phyloP scores from a whole-genome alignment of 768 basidiomycete species.

The Panus rudis region DNA sequence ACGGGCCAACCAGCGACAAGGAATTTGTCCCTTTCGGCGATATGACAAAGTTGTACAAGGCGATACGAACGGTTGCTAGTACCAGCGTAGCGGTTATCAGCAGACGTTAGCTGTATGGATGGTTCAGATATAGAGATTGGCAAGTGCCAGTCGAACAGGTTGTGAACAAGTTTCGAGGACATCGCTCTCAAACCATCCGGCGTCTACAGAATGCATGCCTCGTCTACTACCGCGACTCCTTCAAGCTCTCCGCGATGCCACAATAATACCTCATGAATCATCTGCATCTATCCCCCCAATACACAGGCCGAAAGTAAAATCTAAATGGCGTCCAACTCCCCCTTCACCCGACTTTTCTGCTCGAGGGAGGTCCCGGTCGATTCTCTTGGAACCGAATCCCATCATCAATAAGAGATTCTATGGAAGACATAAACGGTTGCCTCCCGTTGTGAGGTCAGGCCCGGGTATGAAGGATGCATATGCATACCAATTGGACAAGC shows the following conservation, averaged over 20 bases:
- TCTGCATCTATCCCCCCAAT: slow-evolving; percentile 17
- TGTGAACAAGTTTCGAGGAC: too few species aligned
- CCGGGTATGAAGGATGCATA: slow-evolving; percentile 1
- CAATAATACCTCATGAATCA: slow-evolving; percentile 1
- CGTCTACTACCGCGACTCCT: slow-evolving; percentile 66
- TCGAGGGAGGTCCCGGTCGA: slow-evolving; percentile 42
- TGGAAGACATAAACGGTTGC: slow-evolving; percentile 48
- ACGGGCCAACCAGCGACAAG: too few species aligned
- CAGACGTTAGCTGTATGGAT: too few species aligned
- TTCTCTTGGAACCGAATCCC: slow-evolving; percentile 54
- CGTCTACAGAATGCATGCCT: too few species aligned
- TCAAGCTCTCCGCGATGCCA: slow-evolving; percentile 27
- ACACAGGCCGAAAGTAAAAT: slow-evolving; percentile 22
- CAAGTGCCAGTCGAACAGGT: too few species aligned
- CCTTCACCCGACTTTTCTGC: slow-evolving; percentile 39
- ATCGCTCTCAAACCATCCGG: too few species aligned
- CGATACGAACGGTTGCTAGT: too few species aligned
- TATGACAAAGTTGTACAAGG: too few species aligned
- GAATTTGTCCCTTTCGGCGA: too few species aligned
- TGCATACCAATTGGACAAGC: slow-evolving; percentile 12
- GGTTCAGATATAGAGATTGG: too few species aligned
- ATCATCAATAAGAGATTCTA: slow-evolving; percentile 45
- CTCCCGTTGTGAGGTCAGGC: slow-evolving; percentile 34
- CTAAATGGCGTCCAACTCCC: slow-evolving; percentile 22
- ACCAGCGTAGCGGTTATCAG: too few species aligned